Base-by-base conservation (phyloP, 345 rosid genomes). In the Nasturtium officinale region DNA sequence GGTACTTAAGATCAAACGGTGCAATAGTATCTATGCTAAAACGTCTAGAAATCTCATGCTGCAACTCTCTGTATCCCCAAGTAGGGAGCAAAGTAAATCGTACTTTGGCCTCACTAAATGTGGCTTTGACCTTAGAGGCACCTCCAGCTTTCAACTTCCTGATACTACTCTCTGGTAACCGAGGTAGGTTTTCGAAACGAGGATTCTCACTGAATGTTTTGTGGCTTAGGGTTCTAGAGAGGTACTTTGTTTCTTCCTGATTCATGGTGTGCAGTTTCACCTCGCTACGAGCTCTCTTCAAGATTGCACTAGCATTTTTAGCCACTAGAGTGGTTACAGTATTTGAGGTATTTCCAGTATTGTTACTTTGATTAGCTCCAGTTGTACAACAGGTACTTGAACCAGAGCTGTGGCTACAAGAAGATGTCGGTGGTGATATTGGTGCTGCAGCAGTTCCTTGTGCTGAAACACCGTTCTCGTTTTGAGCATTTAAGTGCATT, bases 361-460 rank as follows among this genome's bases (percentile, higher is more conserved):
- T 67, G 56, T 55, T 69, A 16, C 73, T 81, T 71, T 83, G 89
- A 61, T 80, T 86, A 63, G 79, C 84, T 72, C 85, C 90, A n/a
- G 82, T 84, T 56, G 91, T 86, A 80, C 84, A 86, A 71, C 85
- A 80, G 2, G 84, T 84, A 71, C 88, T 88, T 75, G 96, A 88
- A 55, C 93, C 88, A 50, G 92, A 89, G 85, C 93, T 91, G 38
- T 82, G 96, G 72, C 91, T 87, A 67, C 87, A 78, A 7, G 98
- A 94, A 40, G 97, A 85, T 61, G 96, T 76, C 50, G 83, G 86
- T 52, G 77, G 69, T 23, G 97, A 90, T 58, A 52, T 87, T 48
- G 88, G 81, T 64, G 83, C 82, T 50, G 85, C 80, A 46, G 78
- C n/a, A n/a, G 61, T 79, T 59, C 76, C 85, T 12, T 58, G 81